Evolutionary conservation across 192 early-diverging fungal species (phyloP), one percentile per base, ranked within the genome.

Genomic region (Mortierella claussenii): DNA sequence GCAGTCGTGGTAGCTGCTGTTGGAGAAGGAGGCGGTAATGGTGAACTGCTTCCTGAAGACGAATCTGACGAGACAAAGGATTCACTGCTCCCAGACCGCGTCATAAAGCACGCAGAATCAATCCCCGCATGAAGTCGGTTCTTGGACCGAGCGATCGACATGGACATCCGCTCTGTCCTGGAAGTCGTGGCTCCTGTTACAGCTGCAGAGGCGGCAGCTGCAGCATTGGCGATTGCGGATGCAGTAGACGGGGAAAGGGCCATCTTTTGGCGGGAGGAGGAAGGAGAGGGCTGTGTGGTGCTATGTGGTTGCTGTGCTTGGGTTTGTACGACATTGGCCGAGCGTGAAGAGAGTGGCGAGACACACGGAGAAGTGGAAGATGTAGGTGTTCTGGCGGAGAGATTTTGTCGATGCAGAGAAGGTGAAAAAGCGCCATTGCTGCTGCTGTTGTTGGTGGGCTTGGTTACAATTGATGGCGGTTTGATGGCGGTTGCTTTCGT

Each of bases 21-120:
- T 18, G 51, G 36, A 3, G 20, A 17, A 4, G 32, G 15, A n/a
- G 47, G 1, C 2, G 60, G 34, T 12, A 34, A 54, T 12, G 71
- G 71, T 13, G 62, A 60, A 5, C 56, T 47, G 28, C 56, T 18
- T 28, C 26, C 45, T 4, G 63, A 75, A 1, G 71, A 75, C 8
- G 55, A 54, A 24, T 43, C n/a, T 4, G 69, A 65, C 2, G 49
- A 27, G 32, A 42, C 46, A 6, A 51, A 24, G 3, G 71, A 75
- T 10, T 75, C 71, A 2, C 31, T 13, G 50, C 63, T 66, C 2
- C 49, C 24, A 12, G 71, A 60, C 28, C 51, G 42, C 11, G 63
- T 49, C 71, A 75, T 60, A 42, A n/a, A 75, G 13, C 71, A 75
- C 20, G 40, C 71, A 45, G 71, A 75, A 12, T 75, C 71, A 11